A percentile compares a stretch with the other conserved stretches of the same genome.
Evolutionary conservation across 139 green algal genomes (phyloP).

Genomic region (Zygnema cylindricum): DNA sequence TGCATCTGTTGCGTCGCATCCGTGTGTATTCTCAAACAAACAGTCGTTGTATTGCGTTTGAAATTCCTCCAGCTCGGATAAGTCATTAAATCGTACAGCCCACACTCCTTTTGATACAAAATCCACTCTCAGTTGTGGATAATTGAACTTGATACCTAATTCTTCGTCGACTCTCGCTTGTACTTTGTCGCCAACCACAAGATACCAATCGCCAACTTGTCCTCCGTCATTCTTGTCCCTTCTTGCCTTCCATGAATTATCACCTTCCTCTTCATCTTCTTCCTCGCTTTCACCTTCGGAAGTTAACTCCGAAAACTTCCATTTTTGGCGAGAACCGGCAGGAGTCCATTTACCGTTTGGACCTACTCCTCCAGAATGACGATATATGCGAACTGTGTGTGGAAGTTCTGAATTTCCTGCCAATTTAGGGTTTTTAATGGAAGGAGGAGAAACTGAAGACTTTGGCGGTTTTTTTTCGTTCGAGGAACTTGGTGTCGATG

Average conservation of each 20-base stretch:
- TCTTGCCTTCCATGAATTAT: not conserved
- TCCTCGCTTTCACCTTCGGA: slow-evolving; percentile 43
- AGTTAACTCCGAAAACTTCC: not conserved
- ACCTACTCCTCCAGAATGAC: not conserved
- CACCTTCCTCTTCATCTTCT: slow-evolving; percentile 37
- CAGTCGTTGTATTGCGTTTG: slow-evolving; percentile 63
- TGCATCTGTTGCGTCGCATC: slow-evolving; percentile 67
- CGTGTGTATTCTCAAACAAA: slow-evolving; percentile 88
- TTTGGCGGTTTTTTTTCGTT: no score
- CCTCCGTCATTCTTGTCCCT: slow-evolving; percentile 31
- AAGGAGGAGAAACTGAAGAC: no score
- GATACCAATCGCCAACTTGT: slow-evolving; percentile 33
- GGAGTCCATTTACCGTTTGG: not conserved
- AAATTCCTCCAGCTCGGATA: slow-evolving; percentile 38
- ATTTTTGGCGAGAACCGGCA: not conserved
- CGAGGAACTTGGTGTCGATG: no score
- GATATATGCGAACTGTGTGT: not conserved
- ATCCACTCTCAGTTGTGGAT: slow-evolving; percentile 34
- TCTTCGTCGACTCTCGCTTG: not conserved
- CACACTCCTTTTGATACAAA: slow-evolving; percentile 39
- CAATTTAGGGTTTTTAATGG: no score
- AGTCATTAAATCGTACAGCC: slow-evolving; percentile 34
- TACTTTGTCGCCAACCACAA: slow-evolving; percentile 16
- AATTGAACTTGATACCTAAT: slow-evolving; percentile 39
- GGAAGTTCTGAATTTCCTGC: no score